Base-by-base conservation (phyloP, 177 flowering plant species). In the Vitis hybrid region DNA sequence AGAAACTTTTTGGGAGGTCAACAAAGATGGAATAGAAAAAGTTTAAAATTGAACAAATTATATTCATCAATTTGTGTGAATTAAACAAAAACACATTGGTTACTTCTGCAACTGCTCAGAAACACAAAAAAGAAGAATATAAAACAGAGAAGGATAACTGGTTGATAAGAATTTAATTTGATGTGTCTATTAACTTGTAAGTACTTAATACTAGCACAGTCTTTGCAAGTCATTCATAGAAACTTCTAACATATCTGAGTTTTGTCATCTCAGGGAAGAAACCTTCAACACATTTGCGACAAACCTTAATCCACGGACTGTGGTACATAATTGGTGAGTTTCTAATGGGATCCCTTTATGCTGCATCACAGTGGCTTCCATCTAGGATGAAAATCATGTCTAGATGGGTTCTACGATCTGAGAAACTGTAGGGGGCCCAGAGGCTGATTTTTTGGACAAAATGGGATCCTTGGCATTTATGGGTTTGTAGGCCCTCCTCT, bases 281-380 rank as follows among this genome's bases (percentile, higher is more conserved):
- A 90, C 99, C 16, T 95, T 93, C 86, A 89, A 86, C 74, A 16
- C 87, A 49, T 95, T 95, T 77, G 74, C 87, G 16, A 52, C 68
- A 69, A 82, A 81, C 4, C 94, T 95, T 63, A 83, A 83, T 75
- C 97, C 98, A 27, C 70, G 49, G 75, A 93, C 97, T 10, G 88
- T 93, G 75, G 93, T 95, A 67, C 99, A 95, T 75, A 93, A 95
- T 76, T 95, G 99, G 99, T 95, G 72, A 81, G 90, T 68, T 70
- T 71, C 51, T 52, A 16, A 56, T 65, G 48, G 4, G 14, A 52
- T 15, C 27, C 14, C 4, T 40, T 40, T 40, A 27, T 27, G 30
- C 30, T 27, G 30, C 30, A 27, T 27, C 30, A 3, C 30, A 27
- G 30, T 27, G 30, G 30, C 5, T 40, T 40, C 46, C 46, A 40